These are phyloP conservation scores for Brassica hybrid DNA, from an alignment of 441 rosid genomes.

Conservation along the genomic window DNA sequence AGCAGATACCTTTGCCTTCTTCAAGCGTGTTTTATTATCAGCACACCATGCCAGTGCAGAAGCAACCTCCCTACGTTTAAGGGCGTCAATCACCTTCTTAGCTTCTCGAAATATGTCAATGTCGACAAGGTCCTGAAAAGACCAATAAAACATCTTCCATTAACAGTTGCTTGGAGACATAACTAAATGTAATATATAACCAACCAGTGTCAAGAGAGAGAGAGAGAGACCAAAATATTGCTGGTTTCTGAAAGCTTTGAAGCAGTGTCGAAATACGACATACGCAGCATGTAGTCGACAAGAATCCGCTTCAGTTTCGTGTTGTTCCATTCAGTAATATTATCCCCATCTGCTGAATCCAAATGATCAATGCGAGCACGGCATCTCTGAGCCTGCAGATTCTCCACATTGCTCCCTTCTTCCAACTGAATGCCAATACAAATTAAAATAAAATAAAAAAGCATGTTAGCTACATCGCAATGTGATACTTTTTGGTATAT, in stretches of 20 bases:
- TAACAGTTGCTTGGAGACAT: too few relatives aligned
- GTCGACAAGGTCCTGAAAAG: constrained; percentile 85
- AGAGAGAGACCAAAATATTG: constrained; percentile 63
- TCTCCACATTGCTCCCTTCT: too few relatives aligned
- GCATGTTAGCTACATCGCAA: too few relatives aligned
- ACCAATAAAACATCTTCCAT: not conserved
- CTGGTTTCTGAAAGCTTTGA: constrained; percentile 72
- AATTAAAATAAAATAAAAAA: too few relatives aligned
- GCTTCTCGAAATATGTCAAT: constrained; percentile 91
- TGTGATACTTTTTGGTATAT: too few relatives aligned
- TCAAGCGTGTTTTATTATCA: constrained; percentile 86
- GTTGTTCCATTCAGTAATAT: constrained; percentile 73
- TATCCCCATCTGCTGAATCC: constrained; percentile 75
- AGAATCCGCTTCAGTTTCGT: constrained; percentile 77
- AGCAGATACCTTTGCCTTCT: constrained; percentile 76
- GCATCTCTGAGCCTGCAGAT: not conserved
- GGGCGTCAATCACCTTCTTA: constrained; percentile 84
- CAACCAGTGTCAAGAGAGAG: constrained; percentile 8
- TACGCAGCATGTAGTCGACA: constrained; percentile 90
- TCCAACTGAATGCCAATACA: too few relatives aligned
- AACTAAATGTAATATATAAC: too few relatives aligned
- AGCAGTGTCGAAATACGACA: constrained; percentile 84
- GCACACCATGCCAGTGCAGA: constrained; percentile 92
- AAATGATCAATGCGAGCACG: constrained; percentile 87
- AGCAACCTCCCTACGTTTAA: constrained; percentile 74